Evolutionary conservation across 2,329 filamentous ascomycete genomes (phyloP).

Genomic region (Aspergillus sp.): DNA sequence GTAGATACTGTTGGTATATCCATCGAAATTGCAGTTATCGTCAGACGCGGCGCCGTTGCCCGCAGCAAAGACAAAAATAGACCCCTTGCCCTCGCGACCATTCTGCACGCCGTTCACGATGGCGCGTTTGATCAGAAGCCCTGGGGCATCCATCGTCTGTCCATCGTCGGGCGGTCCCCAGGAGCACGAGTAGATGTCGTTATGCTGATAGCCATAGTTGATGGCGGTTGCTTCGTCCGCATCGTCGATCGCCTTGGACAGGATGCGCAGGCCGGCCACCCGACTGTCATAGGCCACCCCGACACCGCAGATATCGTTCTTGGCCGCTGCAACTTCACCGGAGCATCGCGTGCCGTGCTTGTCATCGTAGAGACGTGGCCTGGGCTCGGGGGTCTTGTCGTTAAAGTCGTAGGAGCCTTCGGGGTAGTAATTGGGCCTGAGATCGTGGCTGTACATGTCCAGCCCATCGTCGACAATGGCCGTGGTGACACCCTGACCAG

Average conservation of each 20-base stretch:
- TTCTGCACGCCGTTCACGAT: constrained; percentile 90
- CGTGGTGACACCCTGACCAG: constrained; percentile 78
- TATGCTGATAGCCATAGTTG: constrained; percentile 85
- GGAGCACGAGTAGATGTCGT: constrained; percentile 96
- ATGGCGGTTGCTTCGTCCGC: constrained; percentile 85
- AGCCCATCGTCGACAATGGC: constrained; percentile 94
- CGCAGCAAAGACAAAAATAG: constrained; percentile 92
- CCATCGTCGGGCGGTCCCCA: constrained; percentile 97
- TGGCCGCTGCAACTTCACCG: constrained; percentile 85
- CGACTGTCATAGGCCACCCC: constrained; percentile 89
- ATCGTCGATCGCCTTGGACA: constrained; percentile 84
- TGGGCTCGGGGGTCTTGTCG: constrained; percentile 68
- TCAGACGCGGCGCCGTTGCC: constrained; percentile 81
- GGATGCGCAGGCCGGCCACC: constrained; percentile 83
- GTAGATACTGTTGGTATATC: constrained; percentile 99
- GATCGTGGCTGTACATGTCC: constrained; percentile 88
- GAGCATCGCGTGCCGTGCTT: constrained; percentile 88
- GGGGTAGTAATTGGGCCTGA: constrained; percentile 89
- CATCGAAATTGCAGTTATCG: constrained; percentile 99
- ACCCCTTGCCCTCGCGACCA: constrained; percentile 72
- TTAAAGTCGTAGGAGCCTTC: constrained; percentile 95
- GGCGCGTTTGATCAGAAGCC: constrained; percentile 75
- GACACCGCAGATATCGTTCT: constrained; percentile 88
- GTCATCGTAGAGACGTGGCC: constrained; percentile 75
- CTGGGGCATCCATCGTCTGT: constrained; percentile 84